Evolutionary conservation across 2,329 filamentous ascomycete species (phyloP).

Genomic region (Fusarium sp.): DNA sequence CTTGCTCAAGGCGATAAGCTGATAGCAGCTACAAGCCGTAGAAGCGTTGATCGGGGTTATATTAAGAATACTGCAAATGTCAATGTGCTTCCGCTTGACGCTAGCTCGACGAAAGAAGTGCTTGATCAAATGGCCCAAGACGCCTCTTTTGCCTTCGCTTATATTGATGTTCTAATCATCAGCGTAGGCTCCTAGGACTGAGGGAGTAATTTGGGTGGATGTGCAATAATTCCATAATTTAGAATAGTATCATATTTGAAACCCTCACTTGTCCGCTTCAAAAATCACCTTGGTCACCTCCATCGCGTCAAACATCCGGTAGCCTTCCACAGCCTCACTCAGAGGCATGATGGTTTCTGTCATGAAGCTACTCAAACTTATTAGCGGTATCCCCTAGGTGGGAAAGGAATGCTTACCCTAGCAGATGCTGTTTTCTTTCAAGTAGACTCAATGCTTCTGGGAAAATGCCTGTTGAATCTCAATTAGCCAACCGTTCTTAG

Average conservation of each 20-base stretch:
- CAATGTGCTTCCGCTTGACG: no score
- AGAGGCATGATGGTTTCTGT: constrained; percentile 77
- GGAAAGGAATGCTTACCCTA: constrained; percentile 7
- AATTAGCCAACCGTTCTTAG: background rate
- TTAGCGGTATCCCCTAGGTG: background rate
- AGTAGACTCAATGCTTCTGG: constrained; percentile 16
- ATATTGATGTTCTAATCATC: no score
- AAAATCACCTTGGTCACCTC: constrained; percentile 79
- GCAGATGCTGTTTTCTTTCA: constrained; percentile 28
- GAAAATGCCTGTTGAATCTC: constrained; percentile 53
- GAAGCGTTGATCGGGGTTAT: no score
- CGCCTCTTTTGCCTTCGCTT: no score
- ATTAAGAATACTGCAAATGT: no score
- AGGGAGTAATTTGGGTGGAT: background rate
- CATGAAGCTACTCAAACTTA: constrained; percentile 69
- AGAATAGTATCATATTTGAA: no score
- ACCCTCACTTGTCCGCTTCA: constrained; percentile 45
- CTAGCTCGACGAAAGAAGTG: no score
- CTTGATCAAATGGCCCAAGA: no score
- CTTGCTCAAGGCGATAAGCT: no score
- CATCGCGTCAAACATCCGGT: constrained; percentile 76
- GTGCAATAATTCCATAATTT: no score
- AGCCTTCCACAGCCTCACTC: constrained; percentile 71
- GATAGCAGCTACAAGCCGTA: no score
- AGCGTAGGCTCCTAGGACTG: no score